These are phyloP conservation scores for Ramalina intermedia DNA, from an alignment of 495 filamentous ascomycete genomes.

Conservation along the genomic window DNA sequence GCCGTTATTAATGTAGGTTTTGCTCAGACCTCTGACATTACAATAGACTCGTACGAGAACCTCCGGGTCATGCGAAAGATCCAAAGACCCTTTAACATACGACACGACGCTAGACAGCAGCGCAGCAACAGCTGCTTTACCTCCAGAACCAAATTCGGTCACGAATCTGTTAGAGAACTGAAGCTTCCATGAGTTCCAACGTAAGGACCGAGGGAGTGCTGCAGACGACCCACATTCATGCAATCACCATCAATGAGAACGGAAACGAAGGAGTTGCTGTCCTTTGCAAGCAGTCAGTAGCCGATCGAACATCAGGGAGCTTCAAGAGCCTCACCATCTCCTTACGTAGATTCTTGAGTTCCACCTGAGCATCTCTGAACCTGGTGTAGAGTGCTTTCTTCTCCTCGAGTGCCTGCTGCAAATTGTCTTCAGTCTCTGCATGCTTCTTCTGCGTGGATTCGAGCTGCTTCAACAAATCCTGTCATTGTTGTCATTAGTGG, in stretches of 20 bases:
- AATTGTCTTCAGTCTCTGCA: slow-evolving; percentile 1
- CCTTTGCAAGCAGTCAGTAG: background rate
- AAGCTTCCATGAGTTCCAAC: background rate
- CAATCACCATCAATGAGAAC: slow-evolving; percentile 22
- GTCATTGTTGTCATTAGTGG: background rate
- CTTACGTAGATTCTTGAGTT: background rate
- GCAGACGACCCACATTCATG: slow-evolving; percentile 18
- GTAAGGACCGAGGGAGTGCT: background rate
- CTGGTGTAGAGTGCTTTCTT: background rate
- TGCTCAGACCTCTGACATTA: slow-evolving; percentile 19
- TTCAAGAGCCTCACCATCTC: slow-evolving; percentile 1
- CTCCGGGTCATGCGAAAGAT: slow-evolving; percentile 5
- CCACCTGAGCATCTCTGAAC: slow-evolving; percentile 2
- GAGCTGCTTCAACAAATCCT: slow-evolving; percentile 3
- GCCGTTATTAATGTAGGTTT: slow-evolving; percentile 13
- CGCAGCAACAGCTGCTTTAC: slow-evolving; percentile 14
- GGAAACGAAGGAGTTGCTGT: slow-evolving; percentile 14
- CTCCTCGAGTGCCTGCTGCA: slow-evolving; percentile 4
- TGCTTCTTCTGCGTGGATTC: background rate
- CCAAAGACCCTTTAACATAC: slow-evolving; percentile 3
- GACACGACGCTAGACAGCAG: slow-evolving; percentile 10
- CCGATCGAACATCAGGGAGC: background rate
- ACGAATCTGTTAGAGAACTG: slow-evolving; percentile 15
- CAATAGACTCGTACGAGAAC: slow-evolving; percentile 19
- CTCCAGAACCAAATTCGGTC: slow-evolving; percentile 14